Base-by-base conservation (phyloP, 2,329 filamentous ascomycete species). In the Colletotrichum salicis region DNA sequence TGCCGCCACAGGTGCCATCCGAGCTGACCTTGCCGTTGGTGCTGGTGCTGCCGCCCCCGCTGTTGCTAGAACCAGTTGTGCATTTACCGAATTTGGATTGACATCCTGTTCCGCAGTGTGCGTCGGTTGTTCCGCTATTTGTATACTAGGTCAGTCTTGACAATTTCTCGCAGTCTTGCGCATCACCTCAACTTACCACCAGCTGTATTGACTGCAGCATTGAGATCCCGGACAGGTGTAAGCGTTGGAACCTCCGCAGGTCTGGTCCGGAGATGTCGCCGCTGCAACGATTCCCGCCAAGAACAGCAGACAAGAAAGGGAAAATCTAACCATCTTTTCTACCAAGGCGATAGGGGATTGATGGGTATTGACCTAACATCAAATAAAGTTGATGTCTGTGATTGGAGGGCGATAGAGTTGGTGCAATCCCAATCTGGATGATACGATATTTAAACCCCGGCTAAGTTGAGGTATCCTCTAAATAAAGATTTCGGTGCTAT, bases 1-100 rank as follows among this genome's bases (percentile, higher is more conserved):
- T 68, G 52, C 81, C 82, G 22, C 82, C 84, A 65, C 84, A 86
- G 12, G 77, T 77, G 8, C 82, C 83, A 59, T 85, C 80, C 7
- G 79, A 74, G 0, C 41, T 68, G 33, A 71, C 48, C 45, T 60
- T 60, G 22, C 29, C 22, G 29, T 60, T 57, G 6, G 27, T 61
- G 22, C 37, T 19, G 37, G 37, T 41, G 37, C 37, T 41, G 37
- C 15, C 13, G 13, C 37, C 8, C 6, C 37, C 37, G 37, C 37
- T 41, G 37, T 6, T 41, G 37, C 37, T 19, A 15, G 37, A 41
- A 7, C 37, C 5, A 19, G 35, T 56, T 1, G 56, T 66, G 48
- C 67, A 70, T 48, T 15, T 60, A 24, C 67, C 67, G 35, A 70
- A 70, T 24, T 37, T 60, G 22, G 56, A 48, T 13, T 70, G 67